Evolutionary conservation across 2,329 filamentous ascomycete species (phyloP).

Genomic region (Penicillium sp.): DNA sequence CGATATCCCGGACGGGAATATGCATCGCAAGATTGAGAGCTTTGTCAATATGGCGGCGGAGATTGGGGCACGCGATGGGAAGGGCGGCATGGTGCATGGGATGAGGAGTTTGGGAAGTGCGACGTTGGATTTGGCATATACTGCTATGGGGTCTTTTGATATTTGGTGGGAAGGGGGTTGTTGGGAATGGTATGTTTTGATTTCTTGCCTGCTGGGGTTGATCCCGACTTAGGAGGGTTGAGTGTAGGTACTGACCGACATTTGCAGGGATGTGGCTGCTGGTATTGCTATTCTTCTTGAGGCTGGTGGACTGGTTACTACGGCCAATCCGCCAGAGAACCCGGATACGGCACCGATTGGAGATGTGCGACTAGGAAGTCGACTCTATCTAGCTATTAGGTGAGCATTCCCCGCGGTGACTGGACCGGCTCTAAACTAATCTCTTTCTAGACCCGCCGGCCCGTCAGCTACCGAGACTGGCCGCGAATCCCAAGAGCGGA

Average conservation of each 20-base stretch:
- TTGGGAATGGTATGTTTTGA: slow-evolving; percentile 67
- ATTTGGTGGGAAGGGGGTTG: slow-evolving; percentile 84
- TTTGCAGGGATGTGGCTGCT: slow-evolving; percentile 68
- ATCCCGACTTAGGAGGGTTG: no score
- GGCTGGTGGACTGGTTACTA: slow-evolving; percentile 74
- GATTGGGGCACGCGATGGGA: slow-evolving; percentile 62
- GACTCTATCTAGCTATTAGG: slow-evolving; percentile 72
- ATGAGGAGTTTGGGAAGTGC: slow-evolving; percentile 73
- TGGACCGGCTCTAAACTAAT: slow-evolving; percentile 1
- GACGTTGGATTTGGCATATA: slow-evolving; percentile 74
- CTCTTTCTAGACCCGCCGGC: slow-evolving; percentile 61
- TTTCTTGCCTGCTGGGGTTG: neutral
- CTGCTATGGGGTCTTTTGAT: slow-evolving; percentile 74
- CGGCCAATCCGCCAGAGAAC: slow-evolving; percentile 70
- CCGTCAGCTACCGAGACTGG: slow-evolving; percentile 64
- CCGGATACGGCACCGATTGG: slow-evolving; percentile 59
- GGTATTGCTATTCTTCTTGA: slow-evolving; percentile 73
- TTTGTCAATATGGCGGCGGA: slow-evolving; percentile 77
- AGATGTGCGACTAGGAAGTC: slow-evolving; percentile 65
- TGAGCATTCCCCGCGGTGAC: slow-evolving; percentile 31
- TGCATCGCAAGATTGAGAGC: slow-evolving; percentile 72
- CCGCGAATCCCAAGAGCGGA: slow-evolving; percentile 68
- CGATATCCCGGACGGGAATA: slow-evolving; percentile 67
- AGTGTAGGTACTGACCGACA: neutral
- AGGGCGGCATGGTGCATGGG: slow-evolving; percentile 79